These are phyloP conservation scores for Angomonas ambiguus DNA, from an alignment of 208 protist genomes.

Conservation along the genomic window DNA sequence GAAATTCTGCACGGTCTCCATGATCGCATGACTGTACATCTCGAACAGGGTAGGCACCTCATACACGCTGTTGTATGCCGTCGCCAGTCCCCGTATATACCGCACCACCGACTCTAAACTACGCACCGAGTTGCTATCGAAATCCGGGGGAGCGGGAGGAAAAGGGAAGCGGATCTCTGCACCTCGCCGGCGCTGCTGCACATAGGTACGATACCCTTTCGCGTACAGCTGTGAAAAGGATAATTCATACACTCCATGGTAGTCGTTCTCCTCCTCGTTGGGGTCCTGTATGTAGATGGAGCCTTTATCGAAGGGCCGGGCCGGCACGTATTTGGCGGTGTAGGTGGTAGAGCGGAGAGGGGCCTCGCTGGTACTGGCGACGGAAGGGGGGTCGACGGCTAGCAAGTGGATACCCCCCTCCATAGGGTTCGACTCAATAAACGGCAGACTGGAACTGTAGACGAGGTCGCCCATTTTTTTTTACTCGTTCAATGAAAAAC, in stretches of 20 bases:
- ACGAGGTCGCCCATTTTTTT: neutral
- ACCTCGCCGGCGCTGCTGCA: slow-evolving; percentile 13
- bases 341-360: slow-evolving; percentile 65
- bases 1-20: slow-evolving; percentile 19
- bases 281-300: slow-evolving; percentile 67
- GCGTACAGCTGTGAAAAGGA: slow-evolving; percentile 65
- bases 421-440: slow-evolving; percentile 10
- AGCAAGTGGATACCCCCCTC: slow-evolving; percentile 32
- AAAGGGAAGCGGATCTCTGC: slow-evolving; percentile 20
- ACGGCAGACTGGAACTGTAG: neutral
- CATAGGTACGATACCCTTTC: slow-evolving; percentile 44
- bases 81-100: slow-evolving; percentile 67
- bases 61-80: slow-evolving; percentile 36
- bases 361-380: slow-evolving; percentile 34
- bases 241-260: slow-evolving; percentile 36
- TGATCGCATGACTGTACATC: slow-evolving; percentile 61
- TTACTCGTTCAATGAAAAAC: neutral
- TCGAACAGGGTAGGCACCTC: slow-evolving; percentile 57
- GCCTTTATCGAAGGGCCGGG: slow-evolving; percentile 38
- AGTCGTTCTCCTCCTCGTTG: slow-evolving; percentile 23
- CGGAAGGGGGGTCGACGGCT: slow-evolving; percentile 23
- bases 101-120: slow-evolving; percentile 52
- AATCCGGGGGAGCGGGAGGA: slow-evolving; percentile 62
- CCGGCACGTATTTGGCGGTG: slow-evolving; percentile 46
- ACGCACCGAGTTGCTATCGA: slow-evolving; percentile 62